Conservation (phyloP, 495 filamentous ascomycete genomes). For the Viridothelium virens region DNA sequence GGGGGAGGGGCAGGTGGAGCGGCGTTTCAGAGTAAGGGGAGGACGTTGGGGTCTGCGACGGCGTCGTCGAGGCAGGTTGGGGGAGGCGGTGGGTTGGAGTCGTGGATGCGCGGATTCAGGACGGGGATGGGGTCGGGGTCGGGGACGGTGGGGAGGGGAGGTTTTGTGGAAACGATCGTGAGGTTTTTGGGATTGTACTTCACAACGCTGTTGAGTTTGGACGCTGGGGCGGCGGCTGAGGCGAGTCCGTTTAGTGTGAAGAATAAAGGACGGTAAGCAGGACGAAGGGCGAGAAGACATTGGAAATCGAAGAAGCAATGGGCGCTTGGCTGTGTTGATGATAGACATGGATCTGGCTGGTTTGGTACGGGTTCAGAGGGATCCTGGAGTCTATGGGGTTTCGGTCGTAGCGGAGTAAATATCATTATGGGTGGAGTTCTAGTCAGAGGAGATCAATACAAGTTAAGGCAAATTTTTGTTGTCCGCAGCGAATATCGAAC, state of each 20-base stretch:
- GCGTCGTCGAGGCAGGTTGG: not conserved
- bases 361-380: too few relatives aligned
- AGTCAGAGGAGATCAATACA: too few relatives aligned
- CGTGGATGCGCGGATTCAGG: constrained; percentile 31
- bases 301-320: not conserved
- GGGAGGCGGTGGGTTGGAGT: constrained; percentile 30
- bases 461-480: too few relatives aligned
- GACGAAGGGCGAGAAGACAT: not conserved
- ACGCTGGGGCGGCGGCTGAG: constrained; percentile 19
- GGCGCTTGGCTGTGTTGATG: not conserved
- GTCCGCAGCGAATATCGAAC: too few relatives aligned
- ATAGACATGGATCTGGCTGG: not conserved
- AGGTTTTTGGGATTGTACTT: constrained; percentile 56
- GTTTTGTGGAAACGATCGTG: constrained; percentile 33
- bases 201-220: constrained; percentile 42
- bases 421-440: too few relatives aligned
- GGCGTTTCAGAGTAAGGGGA: constrained; percentile 37
- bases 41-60: constrained; percentile 23
- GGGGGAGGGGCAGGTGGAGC: constrained; percentile 14
- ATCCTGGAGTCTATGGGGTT: too few relatives aligned
- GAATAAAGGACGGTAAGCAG: constrained; percentile 11
- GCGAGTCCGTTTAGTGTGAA: constrained; percentile 25
- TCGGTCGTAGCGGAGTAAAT: too few relatives aligned
- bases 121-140: too few relatives aligned
- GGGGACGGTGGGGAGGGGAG: constrained; percentile 40